Base-by-base conservation (phyloP, 306 rosid genomes). In the Prosopis cineraria region DNA sequence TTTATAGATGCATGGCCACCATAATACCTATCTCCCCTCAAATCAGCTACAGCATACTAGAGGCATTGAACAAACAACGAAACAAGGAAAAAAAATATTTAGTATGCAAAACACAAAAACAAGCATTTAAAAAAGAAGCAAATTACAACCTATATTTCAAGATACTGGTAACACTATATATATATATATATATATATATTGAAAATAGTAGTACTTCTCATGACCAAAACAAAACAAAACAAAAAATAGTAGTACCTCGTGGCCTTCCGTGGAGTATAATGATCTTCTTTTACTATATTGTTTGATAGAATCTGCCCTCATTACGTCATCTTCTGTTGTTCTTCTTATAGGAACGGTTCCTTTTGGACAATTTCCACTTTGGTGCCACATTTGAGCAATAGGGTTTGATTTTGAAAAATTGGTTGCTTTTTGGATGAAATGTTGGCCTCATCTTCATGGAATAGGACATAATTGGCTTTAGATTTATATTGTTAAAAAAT, bases 271-370 rank as follows among this genome's bases (percentile, higher is more conserved):
- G 63, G 45, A 62, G 34, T 80, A 40, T 69, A 68, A 83, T 1
- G 52, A 13, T 50, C 58, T 50, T 50, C 58, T 50, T 50, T 4
- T n/a, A n/a, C 27, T 27, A 50, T 82, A 87, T 65, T 64, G 63
- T 60, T 80, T 76, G 36, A 85, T 30, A 47, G 89, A 83, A 55
- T 80, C 83, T 71, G 89, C 84, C 68, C 91, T 80, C 20, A 85
- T 47, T 59, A 88, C 43, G 74, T 88, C 91, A 33, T 77, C 43
- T 43, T 80, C 81, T 67, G 5, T 85, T 25, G 85, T 88, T 63
- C 91, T 82, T 74, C 87, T 78, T 2, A 87, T 45, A 0, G 91
- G 91, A 75, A 87, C 82, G 16, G 89, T 85, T 59, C 87, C 89
- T 36, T 85, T 82, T 2, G 85, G 70, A 43, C 91, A 87, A n/a